These are phyloP conservation scores for Sugiyamaella novakii DNA, from an alignment of 1,139 yeast genomes.

Conservation along the genomic window DNA sequence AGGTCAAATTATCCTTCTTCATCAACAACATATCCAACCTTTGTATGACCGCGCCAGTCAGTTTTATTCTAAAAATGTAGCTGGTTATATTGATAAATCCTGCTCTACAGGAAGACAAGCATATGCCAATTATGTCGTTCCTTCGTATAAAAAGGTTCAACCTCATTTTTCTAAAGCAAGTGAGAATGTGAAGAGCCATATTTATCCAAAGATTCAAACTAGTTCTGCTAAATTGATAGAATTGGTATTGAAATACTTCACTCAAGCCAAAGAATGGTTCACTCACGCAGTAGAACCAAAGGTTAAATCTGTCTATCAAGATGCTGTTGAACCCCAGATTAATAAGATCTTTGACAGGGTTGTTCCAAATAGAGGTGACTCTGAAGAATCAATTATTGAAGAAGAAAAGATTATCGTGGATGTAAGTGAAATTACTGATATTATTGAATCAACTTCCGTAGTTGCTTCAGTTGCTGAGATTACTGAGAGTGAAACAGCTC, in stretches of 20 bases:
- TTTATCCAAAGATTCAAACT: slow-evolving; percentile 22
- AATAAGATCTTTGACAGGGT: slow-evolving; percentile 31
- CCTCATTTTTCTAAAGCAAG: slow-evolving; percentile 22
- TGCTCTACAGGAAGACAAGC: slow-evolving; percentile 1
- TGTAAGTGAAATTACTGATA: neutral
- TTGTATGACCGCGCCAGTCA: slow-evolving; percentile 16
- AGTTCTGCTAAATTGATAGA: slow-evolving; percentile 17
- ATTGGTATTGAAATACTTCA: slow-evolving; percentile 10
- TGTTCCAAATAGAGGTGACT: slow-evolving; percentile 8
- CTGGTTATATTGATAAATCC: slow-evolving; percentile 15
- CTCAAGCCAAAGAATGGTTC: slow-evolving; percentile 25
- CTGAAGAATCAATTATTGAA: neutral
- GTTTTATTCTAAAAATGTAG: slow-evolving; percentile 22
- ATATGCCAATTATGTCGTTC: slow-evolving; percentile 8
- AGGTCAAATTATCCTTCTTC: slow-evolving; percentile 21
- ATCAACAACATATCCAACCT: slow-evolving; percentile 25
- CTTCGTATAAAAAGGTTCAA: slow-evolving; percentile 14
- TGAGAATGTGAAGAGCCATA: slow-evolving; percentile 18
- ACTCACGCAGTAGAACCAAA: slow-evolving; percentile 29
- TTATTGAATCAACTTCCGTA: neutral
- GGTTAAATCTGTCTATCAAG: slow-evolving; percentile 29
- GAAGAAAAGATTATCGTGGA: neutral
- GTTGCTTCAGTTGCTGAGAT: slow-evolving; percentile 1
- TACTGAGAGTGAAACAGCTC: neutral
- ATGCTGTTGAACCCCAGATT: slow-evolving; percentile 37